Percentiles rank a stretch among this genome's conserved stretches.
phyloP scores from a whole-genome alignment of 1,284 basidiomycete genomes.

The Vanrija humicola region DNA sequence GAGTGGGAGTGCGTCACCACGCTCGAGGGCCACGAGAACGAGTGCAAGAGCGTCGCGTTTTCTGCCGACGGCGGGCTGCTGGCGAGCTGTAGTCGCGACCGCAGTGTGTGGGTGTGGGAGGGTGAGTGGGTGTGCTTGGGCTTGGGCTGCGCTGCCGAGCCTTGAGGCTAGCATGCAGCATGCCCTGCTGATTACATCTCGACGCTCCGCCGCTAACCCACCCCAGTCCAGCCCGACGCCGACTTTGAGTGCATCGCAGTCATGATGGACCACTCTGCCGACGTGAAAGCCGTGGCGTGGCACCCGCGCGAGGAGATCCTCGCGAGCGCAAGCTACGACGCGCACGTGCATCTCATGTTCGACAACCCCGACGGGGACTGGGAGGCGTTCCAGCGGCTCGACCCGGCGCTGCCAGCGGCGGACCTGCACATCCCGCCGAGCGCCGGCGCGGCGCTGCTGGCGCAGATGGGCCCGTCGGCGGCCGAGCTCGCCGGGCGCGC shows the following conservation, averaged over 20 bases:
- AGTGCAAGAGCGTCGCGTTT: conserved; percentile 93
- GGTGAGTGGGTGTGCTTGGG: conserved; percentile 53
- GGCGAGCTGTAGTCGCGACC: conserved; percentile 91
- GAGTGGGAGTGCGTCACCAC: conserved; percentile 62
- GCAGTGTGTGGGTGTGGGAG: conserved; percentile 99
- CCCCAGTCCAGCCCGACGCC: conserved; percentile 74
- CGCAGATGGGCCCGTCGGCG: conserved; percentile 3
- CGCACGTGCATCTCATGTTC: conserved; percentile 88
- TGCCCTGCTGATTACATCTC: neutral
- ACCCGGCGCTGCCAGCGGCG: conserved; percentile 62
- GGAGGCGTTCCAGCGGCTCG: conserved; percentile 78
- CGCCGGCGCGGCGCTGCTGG: neutral
- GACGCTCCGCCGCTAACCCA: conserved; percentile 1
- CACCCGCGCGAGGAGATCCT: conserved; percentile 95
- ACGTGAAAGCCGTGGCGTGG: conserved; percentile 94
- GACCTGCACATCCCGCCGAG: conserved; percentile 21
- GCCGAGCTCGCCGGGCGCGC: conserved; percentile 27
- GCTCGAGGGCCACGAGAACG: conserved; percentile 93
- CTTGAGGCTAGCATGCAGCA: no score
- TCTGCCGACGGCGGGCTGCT: conserved; percentile 72
- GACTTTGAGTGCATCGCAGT: conserved; percentile 95
- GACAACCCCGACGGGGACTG: conserved; percentile 96
- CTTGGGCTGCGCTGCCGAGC: no score
- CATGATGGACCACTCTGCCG: conserved; percentile 94
- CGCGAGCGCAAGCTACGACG: conserved; percentile 95